Percentiles rank a stretch among this genome's conserved stretches.
Evolutionary conservation across 2,329 filamentous ascomycete species (phyloP).

Genomic region (Davidsoniella neocaledoniae): DNA sequence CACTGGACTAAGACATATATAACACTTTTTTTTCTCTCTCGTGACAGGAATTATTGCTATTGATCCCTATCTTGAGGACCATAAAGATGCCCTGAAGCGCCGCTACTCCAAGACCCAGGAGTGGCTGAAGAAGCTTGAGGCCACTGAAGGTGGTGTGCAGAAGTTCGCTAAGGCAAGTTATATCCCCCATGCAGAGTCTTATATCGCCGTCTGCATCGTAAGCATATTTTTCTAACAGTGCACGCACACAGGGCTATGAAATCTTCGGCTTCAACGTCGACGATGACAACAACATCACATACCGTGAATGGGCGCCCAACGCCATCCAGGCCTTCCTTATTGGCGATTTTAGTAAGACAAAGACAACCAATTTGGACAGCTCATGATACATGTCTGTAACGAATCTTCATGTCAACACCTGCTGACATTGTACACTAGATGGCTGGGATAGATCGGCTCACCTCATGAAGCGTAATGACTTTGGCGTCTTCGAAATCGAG

Average conservation of each 20-base stretch:
- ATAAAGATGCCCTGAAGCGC: conserved; percentile 57
- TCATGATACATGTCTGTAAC: no score
- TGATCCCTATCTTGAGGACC: conserved; percentile 80
- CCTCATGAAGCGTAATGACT: conserved; percentile 72
- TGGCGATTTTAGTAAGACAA: conserved; percentile 74
- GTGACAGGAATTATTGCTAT: conserved; percentile 62
- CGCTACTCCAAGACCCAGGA: conserved; percentile 65
- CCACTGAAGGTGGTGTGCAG: conserved; percentile 74
- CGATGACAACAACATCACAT: conserved; percentile 68
- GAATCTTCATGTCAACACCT: neutral
- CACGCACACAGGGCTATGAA: conserved; percentile 52
- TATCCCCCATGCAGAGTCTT: neutral
- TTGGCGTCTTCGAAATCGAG: conserved; percentile 72
- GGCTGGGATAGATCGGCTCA: conserved; percentile 72
- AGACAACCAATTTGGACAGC: conserved; percentile 17
- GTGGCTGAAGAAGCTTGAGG: conserved; percentile 73
- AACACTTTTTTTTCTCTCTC: neutral
- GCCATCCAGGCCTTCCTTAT: conserved; percentile 70
- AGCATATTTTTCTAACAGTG: neutral
- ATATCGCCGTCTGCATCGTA: neutral
- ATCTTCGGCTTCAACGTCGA: conserved; percentile 73
- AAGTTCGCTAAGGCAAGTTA: conserved; percentile 63
- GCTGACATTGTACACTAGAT: conserved; percentile 32
- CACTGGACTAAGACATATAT: neutral
- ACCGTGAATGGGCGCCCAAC: conserved; percentile 94